phyloP scores from a whole-genome alignment of 31 red algal species.

The Porphyra umbilicalis region DNA sequence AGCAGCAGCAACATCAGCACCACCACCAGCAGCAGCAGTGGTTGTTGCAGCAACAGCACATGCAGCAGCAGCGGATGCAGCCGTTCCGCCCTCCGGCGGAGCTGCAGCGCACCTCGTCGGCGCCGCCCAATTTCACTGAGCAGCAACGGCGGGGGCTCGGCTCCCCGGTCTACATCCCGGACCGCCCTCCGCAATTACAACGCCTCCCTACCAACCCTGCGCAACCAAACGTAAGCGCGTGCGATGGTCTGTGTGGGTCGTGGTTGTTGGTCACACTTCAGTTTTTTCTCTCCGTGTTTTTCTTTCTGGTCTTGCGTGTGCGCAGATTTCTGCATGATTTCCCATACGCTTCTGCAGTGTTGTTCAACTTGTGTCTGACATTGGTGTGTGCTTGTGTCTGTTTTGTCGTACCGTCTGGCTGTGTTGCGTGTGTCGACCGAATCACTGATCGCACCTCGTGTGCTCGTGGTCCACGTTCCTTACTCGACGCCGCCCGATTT shows the following conservation, averaged over 20 bases:
- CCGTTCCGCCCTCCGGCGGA: neutral
- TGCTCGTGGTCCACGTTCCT: too few species aligned
- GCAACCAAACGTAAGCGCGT: neutral
- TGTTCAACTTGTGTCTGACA: too few species aligned
- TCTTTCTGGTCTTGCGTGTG: too few species aligned
- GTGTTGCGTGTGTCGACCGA: too few species aligned
- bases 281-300: too few species aligned
- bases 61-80: neutral
- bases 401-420: too few species aligned
- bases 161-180: neutral
- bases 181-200: neutral
- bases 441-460: too few species aligned
- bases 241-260: neutral
- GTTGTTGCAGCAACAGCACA: neutral
- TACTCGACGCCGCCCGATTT: too few species aligned
- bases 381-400: too few species aligned
- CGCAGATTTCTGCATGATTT: too few species aligned
- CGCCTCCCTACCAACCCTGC: neutral
- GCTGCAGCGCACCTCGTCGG: slow-evolving; percentile 10
- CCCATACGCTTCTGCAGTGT: too few species aligned
- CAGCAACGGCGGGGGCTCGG: neutral
- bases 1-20: neutral
- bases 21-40: neutral
- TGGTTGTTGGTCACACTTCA: too few species aligned
- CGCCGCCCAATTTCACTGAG: slow-evolving; percentile 8